Evolutionary conservation across 805 yeast genomes (phyloP).

Genomic region (Saitoella complicata): DNA sequence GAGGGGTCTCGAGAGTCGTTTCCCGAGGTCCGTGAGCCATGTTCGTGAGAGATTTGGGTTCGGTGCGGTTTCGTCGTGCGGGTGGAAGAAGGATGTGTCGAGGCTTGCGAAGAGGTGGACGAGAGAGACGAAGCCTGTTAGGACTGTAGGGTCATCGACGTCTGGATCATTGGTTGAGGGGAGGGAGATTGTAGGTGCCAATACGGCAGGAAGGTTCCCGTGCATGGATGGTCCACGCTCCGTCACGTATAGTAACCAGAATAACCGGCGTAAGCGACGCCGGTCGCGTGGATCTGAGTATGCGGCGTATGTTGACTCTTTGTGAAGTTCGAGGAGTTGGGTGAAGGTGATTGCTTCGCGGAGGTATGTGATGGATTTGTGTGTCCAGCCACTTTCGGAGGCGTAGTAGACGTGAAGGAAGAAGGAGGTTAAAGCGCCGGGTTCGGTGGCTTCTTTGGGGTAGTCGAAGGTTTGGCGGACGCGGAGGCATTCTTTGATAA

Average conservation of each 20-base stretch:
- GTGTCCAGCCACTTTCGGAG: neutral
- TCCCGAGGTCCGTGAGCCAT: neutral
- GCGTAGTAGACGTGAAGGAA: slow-evolving; percentile 1
- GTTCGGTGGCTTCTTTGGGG: neutral
- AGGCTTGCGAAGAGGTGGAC: neutral
- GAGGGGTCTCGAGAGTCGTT: neutral
- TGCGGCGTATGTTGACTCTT: slow-evolving; percentile 1
- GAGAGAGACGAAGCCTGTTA: neutral
- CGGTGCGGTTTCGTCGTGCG: neutral
- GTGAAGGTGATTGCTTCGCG: neutral
- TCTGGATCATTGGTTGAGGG: neutral
- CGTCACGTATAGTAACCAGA: neutral
- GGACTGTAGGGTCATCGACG: neutral
- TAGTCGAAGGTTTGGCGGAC: neutral
- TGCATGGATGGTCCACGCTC: slow-evolving; percentile 1
- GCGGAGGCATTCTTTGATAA: neutral
- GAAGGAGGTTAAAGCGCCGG: neutral
- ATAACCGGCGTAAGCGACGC: neutral
- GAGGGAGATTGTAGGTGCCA: neutral
- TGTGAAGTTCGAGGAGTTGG: neutral
- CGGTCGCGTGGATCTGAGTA: neutral
- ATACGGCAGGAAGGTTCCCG: neutral
- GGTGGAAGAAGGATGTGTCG: neutral
- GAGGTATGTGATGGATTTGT: neutral
- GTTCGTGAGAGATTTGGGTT: neutral